Evolutionary conservation across 2,329 filamentous ascomycete species (phyloP), one percentile per base, ranked within the genome.

Genomic region (Furcasterigmium furcatum): DNA sequence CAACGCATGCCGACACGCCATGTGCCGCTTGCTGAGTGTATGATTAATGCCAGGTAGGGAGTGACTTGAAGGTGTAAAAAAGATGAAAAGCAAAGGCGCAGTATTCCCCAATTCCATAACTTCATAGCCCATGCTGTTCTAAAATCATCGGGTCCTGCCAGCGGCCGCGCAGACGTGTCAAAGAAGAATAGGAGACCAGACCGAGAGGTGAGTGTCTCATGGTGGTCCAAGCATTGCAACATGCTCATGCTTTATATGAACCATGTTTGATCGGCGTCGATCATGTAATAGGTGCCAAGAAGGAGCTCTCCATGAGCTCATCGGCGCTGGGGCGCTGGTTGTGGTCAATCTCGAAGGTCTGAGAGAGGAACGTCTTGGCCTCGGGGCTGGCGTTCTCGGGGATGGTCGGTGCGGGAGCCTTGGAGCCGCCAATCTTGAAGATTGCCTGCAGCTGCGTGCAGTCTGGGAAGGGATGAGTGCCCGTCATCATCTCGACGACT

Each of bases 401-500:
- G 45, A 96, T 87, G 14, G 89, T 91, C 0, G 94, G 94, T 16
- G 48, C 48, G 38, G 88, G 84, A 20, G 91, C 90, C 65, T 89
- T 87, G 54, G 87, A 85, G 53, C 87, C 91, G 32, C 91, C 91
- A 63, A 99, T 97, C 72, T 96, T 96, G 77, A 99, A 99, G 60
- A 99, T 96, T 49, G 94, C 94, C 65, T 99, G 94, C 52, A 99
- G 76, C 67, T 99, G 95, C 49, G 89, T 95, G 73, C 91, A 96
- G 69, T 96, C 92, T 0, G 94, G 94, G 76, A 96, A 96, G 1
- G 94, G 94, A 63, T 97, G 94, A 38, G 84, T 87, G 46, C 94
- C 94, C 12, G 94, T 97, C 77, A 97, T 96, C 94, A 99, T 99
- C 73, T 99, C 94, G 20, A 99, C 92, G 13, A 99, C 90, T 43